Evolutionary conservation across 306 rosid genomes (phyloP).

Genomic region (Ormosia emarginata): DNA sequence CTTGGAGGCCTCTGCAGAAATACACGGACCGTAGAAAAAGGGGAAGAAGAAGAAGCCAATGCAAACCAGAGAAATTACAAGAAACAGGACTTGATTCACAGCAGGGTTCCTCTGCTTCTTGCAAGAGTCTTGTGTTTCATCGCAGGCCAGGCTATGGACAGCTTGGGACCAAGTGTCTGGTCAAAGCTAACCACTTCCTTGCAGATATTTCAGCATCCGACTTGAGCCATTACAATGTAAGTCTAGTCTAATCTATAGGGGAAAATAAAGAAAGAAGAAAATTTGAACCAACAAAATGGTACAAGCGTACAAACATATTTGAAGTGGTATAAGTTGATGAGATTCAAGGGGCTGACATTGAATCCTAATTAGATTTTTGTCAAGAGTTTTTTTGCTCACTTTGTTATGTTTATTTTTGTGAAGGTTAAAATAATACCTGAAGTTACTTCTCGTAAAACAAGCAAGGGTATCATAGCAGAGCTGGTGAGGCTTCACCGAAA

Average conservation of each 20-base stretch:
- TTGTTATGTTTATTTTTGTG: not conserved
- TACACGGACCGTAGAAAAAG: slow-evolving; percentile 31
- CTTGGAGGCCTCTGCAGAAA: slow-evolving; percentile 23
- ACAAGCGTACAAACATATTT: not conserved
- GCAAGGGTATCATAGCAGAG: slow-evolving; percentile 41
- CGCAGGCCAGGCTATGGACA: slow-evolving; percentile 52
- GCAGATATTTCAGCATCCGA: slow-evolving; percentile 55
- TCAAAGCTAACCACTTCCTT: slow-evolving; percentile 59
- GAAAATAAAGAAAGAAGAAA: no score
- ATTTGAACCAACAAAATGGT: no score
- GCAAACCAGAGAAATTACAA: slow-evolving; percentile 27
- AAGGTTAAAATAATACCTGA: slow-evolving; percentile 45
- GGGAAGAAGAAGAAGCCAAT: slow-evolving; percentile 23
- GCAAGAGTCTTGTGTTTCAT: slow-evolving; percentile 37
- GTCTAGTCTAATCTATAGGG: not conserved
- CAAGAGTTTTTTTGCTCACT: not conserved
- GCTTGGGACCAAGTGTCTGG: slow-evolving; percentile 52
- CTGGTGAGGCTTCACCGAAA: slow-evolving; percentile 38
- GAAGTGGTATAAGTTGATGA: not conserved
- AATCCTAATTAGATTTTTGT: not conserved
- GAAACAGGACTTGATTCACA: slow-evolving; percentile 11
- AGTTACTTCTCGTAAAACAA: slow-evolving; percentile 35
- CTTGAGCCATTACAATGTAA: slow-evolving; percentile 55
- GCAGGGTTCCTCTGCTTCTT: slow-evolving; percentile 18
- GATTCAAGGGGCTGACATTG: not conserved